These are phyloP conservation scores for Arctostaphylos glauca DNA, from an alignment of 148 eudicot species.

Conservation along the genomic window DNA sequence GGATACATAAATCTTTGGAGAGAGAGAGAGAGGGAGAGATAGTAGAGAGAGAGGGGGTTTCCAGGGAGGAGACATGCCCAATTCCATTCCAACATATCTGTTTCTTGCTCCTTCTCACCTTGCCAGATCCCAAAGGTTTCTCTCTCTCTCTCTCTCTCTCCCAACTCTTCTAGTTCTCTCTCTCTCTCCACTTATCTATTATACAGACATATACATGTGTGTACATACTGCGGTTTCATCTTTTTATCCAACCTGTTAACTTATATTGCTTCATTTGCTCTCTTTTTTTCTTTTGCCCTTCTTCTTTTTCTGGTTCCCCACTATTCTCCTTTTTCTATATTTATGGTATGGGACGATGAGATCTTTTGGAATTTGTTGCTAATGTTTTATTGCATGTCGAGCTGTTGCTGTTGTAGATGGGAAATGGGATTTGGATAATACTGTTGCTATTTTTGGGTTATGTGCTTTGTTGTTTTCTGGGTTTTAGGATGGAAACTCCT, in stretches of 20 bases:
- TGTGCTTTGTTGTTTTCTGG: not conserved
- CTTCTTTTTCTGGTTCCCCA: not conserved
- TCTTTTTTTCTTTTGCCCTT: not conserved
- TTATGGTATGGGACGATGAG: not conserved
- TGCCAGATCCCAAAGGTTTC: constrained; percentile 47
- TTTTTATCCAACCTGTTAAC: not conserved
- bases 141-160: constrained; percentile 19
- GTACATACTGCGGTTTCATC: not conserved
- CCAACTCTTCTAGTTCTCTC: not conserved
- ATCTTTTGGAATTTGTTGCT: not conserved
- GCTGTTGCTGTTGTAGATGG: constrained; percentile 13
- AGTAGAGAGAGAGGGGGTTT: constrained; percentile 8
- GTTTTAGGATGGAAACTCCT: not conserved
- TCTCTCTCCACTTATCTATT: not conserved
- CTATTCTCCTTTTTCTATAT: not conserved
- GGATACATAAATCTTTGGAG: not conserved
- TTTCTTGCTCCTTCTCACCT: constrained; percentile 43
- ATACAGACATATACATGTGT: not conserved
- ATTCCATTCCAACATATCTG: constrained; percentile 54
- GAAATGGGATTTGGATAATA: not conserved
- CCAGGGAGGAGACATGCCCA: constrained; percentile 58
- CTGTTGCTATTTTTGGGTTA: not conserved
- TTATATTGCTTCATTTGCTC: not conserved
- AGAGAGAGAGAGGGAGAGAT: constrained; percentile 20
- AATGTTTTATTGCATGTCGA: constrained; percentile 34